Conservation (phyloP, 129 eudicot species). For the Ambrosia trifida region DNA sequence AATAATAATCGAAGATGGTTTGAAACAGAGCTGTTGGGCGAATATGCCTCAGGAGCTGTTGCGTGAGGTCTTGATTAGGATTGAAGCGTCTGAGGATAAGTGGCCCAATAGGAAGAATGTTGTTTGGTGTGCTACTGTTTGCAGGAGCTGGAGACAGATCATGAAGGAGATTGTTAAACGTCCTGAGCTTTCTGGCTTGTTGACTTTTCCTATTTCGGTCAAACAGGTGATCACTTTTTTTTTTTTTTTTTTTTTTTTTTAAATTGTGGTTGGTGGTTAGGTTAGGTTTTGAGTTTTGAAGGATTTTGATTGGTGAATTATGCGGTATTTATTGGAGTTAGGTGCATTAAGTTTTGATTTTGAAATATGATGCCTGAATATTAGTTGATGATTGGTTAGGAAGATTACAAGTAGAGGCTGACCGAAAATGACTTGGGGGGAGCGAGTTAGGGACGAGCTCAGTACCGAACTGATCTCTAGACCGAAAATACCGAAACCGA, state of each 20-base stretch:
- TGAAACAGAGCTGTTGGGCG: conserved; percentile 59
- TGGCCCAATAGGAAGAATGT: conserved; percentile 82
- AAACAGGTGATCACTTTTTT: conserved; percentile 57
- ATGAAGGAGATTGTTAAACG: conserved; percentile 75
- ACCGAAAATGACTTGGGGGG: no score
- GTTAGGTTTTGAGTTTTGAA: not conserved
- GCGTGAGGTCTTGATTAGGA: conserved; percentile 59
- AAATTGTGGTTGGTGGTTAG: not conserved
- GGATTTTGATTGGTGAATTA: conserved; percentile 9
- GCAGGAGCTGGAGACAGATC: conserved; percentile 78
- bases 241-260: not conserved
- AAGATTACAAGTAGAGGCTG: no score
- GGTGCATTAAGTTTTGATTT: no score
- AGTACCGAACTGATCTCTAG: no score
- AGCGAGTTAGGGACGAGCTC: no score
- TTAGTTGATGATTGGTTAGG: no score
- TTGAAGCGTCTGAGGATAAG: conserved; percentile 57
- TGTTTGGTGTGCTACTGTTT: conserved; percentile 84
- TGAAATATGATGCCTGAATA: no score
- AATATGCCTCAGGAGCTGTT: conserved; percentile 71
- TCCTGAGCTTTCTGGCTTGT: conserved; percentile 57
- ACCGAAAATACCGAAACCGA: no score
- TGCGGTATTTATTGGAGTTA: not conserved
- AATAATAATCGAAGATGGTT: conserved; percentile 28
- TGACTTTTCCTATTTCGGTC: conserved; percentile 80